These are phyloP conservation scores for Sphenostylis stenocarpa DNA, from an alignment of 306 rosid species.

Conservation along the genomic window DNA sequence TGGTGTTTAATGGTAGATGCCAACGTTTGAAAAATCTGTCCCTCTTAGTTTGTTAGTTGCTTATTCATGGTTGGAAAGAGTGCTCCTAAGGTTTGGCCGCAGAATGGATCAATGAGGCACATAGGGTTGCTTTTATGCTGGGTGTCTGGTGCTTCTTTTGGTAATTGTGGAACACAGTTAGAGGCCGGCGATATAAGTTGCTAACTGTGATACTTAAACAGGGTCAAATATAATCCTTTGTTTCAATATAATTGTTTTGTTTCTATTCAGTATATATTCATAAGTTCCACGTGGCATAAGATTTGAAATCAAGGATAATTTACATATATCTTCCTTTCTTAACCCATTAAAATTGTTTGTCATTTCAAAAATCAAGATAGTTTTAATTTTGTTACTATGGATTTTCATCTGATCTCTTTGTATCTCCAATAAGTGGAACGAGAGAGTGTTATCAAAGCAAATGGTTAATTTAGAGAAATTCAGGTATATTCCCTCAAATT, in stretches of 20 bases:
- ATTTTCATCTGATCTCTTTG: background rate
- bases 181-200: background rate
- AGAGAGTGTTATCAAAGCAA: background rate
- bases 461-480: background rate
- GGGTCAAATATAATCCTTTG: background rate
- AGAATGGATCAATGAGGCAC: background rate
- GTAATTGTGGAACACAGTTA: background rate
- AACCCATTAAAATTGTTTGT: too few species aligned
- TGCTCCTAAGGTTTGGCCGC: background rate
- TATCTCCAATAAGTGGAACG: background rate
- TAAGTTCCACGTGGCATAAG: too few species aligned
- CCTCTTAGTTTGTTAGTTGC: background rate
- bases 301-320: too few species aligned
- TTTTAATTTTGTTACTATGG: background rate
- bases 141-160: background rate
- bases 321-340: too few species aligned
- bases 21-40: background rate
- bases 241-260: background rate
- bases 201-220: background rate
- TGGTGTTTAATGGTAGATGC: conserved; percentile 5
- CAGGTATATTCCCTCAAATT: background rate
- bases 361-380: background rate
- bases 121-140: background rate
- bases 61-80: background rate
- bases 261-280: too few species aligned